Evolutionary conservation across 2,329 filamentous ascomycete species (phyloP).

Genomic region (Verruconis gallopava): DNA sequence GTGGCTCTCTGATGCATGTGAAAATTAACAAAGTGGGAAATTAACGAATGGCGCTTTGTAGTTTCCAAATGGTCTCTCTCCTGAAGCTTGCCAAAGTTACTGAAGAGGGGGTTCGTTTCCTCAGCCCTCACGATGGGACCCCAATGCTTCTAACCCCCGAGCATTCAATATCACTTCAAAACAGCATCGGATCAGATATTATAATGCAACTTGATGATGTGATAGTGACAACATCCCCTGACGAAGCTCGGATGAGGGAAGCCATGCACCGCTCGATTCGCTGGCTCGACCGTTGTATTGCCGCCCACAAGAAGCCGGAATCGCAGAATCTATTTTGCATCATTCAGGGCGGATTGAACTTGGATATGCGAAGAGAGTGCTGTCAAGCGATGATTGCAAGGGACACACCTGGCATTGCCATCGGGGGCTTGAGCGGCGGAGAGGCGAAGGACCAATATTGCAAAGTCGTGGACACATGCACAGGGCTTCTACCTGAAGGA

Average conservation of each 20-base stretch:
- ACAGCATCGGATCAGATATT: conserved; percentile 94
- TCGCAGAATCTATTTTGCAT: conserved; percentile 95
- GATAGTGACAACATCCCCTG: conserved; percentile 87
- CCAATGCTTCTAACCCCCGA: conserved; percentile 97
- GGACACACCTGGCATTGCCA: conserved; percentile 90
- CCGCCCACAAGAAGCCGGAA: conserved; percentile 70
- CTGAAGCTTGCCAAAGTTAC: conserved; percentile 88
- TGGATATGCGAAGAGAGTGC: conserved; percentile 74
- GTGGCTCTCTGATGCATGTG: conserved; percentile 15
- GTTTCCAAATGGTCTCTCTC: conserved; percentile 97
- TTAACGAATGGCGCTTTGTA: conserved; percentile 23
- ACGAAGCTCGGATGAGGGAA: conserved; percentile 74
- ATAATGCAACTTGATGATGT: conserved; percentile 99
- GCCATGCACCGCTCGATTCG: conserved; percentile 90
- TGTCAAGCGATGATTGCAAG: conserved; percentile 76
- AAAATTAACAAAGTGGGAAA: background rate
- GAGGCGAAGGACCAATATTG: conserved; percentile 93
- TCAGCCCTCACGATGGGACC: conserved; percentile 88
- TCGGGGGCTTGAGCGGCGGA: conserved; percentile 85
- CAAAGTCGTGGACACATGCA: conserved; percentile 77
- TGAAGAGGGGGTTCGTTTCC: conserved; percentile 87
- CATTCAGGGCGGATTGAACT: conserved; percentile 86
- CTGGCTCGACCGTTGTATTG: conserved; percentile 92
- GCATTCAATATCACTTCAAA: conserved; percentile 90
- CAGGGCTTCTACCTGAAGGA: conserved; percentile 65